Conservation (phyloP, 2,329 filamentous ascomycete genomes). For the Colletotrichum higginsianum region DNA sequence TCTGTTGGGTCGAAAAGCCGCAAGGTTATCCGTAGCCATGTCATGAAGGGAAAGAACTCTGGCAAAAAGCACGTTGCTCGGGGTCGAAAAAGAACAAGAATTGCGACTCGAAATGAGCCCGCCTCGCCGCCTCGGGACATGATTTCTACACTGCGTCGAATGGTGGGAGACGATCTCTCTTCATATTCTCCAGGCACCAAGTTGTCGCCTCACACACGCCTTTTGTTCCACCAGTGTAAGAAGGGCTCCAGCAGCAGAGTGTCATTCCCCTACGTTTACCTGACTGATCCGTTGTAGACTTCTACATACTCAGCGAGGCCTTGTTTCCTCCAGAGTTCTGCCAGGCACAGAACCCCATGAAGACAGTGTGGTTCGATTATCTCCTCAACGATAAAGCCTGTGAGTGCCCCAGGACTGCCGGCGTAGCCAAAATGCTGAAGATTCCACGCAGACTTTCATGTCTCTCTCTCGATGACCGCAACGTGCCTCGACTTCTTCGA, state of each 20-base stretch:
- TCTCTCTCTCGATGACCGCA: slow-evolving; percentile 2
- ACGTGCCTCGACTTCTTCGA: slow-evolving; percentile 5
- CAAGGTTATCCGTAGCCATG: slow-evolving; percentile 8
- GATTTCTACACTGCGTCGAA: neutral
- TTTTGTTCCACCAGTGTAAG: slow-evolving; percentile 7
- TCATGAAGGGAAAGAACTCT: slow-evolving; percentile 12
- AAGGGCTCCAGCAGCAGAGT: too few species aligned
- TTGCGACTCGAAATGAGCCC: too few species aligned
- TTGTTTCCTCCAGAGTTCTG: slow-evolving; percentile 15
- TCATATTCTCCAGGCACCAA: neutral
- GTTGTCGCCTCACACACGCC: neutral
- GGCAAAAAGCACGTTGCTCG: neutral
- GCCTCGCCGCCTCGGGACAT: neutral
- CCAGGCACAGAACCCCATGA: neutral
- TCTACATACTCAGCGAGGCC: neutral
- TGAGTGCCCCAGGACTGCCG: neutral
- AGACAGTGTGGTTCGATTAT: slow-evolving; percentile 1
- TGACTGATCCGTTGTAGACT: neutral
- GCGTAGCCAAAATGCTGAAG: neutral
- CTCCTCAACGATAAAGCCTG: slow-evolving; percentile 5
- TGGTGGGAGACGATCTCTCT: neutral
- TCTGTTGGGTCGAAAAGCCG: neutral
- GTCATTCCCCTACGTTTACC: too few species aligned
- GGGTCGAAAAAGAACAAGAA: neutral
- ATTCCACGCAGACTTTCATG: neutral